A percentile compares a stretch with the other conserved stretches of the same genome.
Conservation (phyloP, 148 eudicot species). For the Gaultheria prostrata region DNA sequence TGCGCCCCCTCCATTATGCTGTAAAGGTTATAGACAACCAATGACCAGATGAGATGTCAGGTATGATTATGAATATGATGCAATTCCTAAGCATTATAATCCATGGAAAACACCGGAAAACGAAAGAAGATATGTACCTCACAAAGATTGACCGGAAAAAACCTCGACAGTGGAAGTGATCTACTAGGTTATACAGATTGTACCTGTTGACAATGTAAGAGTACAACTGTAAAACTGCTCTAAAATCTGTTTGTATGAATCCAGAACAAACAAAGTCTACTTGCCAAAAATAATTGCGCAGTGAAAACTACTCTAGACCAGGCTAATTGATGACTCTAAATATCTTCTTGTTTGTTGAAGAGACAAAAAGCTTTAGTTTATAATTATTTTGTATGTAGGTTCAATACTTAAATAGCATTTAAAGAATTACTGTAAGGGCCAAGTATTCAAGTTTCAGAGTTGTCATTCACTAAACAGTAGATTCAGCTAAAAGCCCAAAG, state of each 20-base stretch:
- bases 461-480: background rate
- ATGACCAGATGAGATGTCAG: slow-evolving; percentile 12
- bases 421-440: background rate
- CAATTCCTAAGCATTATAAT: background rate
- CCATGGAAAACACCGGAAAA: background rate
- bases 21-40: slow-evolving; percentile 17
- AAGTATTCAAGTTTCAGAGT: background rate
- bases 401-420: background rate
- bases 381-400: background rate
- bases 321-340: background rate
- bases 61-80: background rate
- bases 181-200: slow-evolving; percentile 70
- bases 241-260: background rate
- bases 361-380: background rate
- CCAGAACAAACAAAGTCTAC: slow-evolving; percentile 2
- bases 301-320: background rate
- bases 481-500: background rate
- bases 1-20: slow-evolving; percentile 97
- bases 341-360: background rate
- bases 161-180: slow-evolving; percentile 82
- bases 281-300: background rate
- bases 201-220: slow-evolving; percentile 55
- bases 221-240: background rate
- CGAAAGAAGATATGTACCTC: slow-evolving; percentile 42
- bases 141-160: slow-evolving; percentile 72